A percentile compares a stretch with the other conserved stretches of the same genome.
phyloP scores from a whole-genome alignment of 2,329 filamentous ascomycete genomes.

The Alternaria consortialis region DNA sequence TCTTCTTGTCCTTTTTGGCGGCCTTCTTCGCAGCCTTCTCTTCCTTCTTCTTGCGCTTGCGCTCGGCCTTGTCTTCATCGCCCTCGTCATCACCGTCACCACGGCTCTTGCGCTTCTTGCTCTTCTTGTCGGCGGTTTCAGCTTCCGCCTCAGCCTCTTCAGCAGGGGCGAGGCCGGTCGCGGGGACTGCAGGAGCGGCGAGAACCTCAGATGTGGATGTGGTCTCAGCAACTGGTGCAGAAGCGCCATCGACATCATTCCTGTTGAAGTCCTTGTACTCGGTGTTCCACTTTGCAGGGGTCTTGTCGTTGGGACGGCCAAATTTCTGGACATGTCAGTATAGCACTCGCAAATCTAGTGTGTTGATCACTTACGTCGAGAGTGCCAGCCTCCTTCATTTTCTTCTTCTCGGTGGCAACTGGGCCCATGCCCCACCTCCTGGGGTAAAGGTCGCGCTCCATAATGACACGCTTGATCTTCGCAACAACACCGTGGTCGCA shows the following conservation, averaged over 20 bases:
- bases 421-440: slow-evolving; percentile 96
- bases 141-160: slow-evolving; percentile 52
- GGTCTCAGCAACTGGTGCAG: slow-evolving; percentile 41
- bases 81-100: slow-evolving; percentile 58
- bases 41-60: slow-evolving; percentile 76
- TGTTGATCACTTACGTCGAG: slow-evolving; percentile 73
- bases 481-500: slow-evolving; percentile 98
- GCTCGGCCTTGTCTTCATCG: slow-evolving; percentile 58
- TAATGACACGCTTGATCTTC: slow-evolving; percentile 99
- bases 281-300: slow-evolving; percentile 89
- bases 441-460: slow-evolving; percentile 98
- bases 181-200: slow-evolving; percentile 47
- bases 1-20: slow-evolving; percentile 45
- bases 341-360: not conserved
- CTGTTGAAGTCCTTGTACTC: slow-evolving; percentile 84
- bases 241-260: slow-evolving; percentile 31
- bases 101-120: slow-evolving; percentile 60
- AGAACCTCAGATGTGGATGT: slow-evolving; percentile 48
- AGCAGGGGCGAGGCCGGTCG: slow-evolving; percentile 36
- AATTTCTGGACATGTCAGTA: slow-evolving; percentile 72
- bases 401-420: slow-evolving; percentile 96
- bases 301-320: slow-evolving; percentile 89
- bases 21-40: slow-evolving; percentile 59
- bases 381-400: slow-evolving; percentile 97
- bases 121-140: slow-evolving; percentile 47